Conservation (phyloP, 805 yeast species). For the Debaryomyces castellii region DNA sequence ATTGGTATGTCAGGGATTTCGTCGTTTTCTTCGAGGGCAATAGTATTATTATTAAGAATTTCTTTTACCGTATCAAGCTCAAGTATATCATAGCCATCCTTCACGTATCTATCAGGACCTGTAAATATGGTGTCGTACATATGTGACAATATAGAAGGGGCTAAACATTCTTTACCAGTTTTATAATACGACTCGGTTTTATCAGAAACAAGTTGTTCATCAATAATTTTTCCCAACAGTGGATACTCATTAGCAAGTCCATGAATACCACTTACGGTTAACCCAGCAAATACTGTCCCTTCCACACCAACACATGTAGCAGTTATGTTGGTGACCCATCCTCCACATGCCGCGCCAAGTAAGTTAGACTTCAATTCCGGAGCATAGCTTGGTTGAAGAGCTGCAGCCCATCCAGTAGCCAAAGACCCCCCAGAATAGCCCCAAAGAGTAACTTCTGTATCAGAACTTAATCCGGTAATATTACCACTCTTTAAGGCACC, state of each 20-base stretch:
- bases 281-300: conserved; percentile 22
- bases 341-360: conserved; percentile 30
- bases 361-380: conserved; percentile 16
- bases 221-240: conserved; percentile 8
- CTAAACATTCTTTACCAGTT: neutral
- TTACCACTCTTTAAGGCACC: conserved; percentile 18
- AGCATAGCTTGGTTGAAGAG: conserved; percentile 27
- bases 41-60: conserved; percentile 20
- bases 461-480: conserved; percentile 16
- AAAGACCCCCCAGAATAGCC: conserved; percentile 35
- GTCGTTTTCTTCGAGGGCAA: conserved; percentile 13
- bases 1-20: conserved; percentile 22
- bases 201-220: conserved; percentile 4
- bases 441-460: conserved; percentile 22
- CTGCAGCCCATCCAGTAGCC: conserved; percentile 29
- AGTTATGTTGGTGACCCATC: conserved; percentile 25
- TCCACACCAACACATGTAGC: conserved; percentile 16
- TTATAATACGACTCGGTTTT: conserved; percentile 1
- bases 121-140: conserved; percentile 7
- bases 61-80: conserved; percentile 9
- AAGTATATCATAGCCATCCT: conserved; percentile 12
- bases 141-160: neutral
- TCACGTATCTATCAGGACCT: conserved; percentile 8
- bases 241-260: conserved; percentile 24
- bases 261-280: conserved; percentile 20